Evolutionary conservation across 2,329 filamentous ascomycete species (phyloP).

Genomic region (Bipolaris bicolor): DNA sequence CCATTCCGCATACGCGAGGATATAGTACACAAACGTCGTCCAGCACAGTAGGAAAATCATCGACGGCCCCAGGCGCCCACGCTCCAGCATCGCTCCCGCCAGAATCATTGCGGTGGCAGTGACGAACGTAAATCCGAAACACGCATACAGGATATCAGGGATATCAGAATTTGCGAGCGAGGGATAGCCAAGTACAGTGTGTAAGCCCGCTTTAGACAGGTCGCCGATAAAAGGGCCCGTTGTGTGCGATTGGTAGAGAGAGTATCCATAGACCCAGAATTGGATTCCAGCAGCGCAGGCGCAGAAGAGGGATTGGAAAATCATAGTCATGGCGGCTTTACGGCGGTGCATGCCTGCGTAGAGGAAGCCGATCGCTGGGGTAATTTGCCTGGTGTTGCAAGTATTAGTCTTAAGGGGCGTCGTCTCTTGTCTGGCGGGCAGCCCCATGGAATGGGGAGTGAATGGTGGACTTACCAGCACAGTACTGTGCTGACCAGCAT

Average conservation of each 20-base stretch:
- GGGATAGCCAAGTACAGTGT: slow-evolving; percentile 38
- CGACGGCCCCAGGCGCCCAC: slow-evolving; percentile 36
- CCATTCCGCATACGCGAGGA: slow-evolving; percentile 79
- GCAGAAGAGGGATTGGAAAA: slow-evolving; percentile 57
- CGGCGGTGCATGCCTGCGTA: slow-evolving; percentile 44
- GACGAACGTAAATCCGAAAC: slow-evolving; percentile 46
- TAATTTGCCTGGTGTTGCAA: slow-evolving; percentile 35
- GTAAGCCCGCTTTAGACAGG: slow-evolving; percentile 39
- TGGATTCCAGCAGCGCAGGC: slow-evolving; percentile 55
- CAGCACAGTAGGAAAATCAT: slow-evolving; percentile 46
- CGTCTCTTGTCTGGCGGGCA: no score
- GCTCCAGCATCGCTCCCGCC: slow-evolving; percentile 44
- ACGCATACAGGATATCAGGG: slow-evolving; percentile 43
- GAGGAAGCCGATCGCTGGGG: slow-evolving; percentile 44
- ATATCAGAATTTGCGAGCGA: slow-evolving; percentile 44
- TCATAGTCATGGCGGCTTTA: slow-evolving; percentile 52
- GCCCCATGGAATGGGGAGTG: neutral
- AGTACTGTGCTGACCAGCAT: slow-evolving; percentile 42
- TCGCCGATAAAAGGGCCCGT: slow-evolving; percentile 38
- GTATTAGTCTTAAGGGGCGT: neutral
- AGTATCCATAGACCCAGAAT: slow-evolving; percentile 57
- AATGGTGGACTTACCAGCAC: slow-evolving; percentile 32
- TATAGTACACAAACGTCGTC: slow-evolving; percentile 47
- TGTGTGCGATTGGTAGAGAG: slow-evolving; percentile 49
- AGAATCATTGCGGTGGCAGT: slow-evolving; percentile 44